Percentiles rank a stretch among this genome's conserved stretches.
phyloP scores from a whole-genome alignment of 805 yeast species.

The Saccharomyces jurei region DNA sequence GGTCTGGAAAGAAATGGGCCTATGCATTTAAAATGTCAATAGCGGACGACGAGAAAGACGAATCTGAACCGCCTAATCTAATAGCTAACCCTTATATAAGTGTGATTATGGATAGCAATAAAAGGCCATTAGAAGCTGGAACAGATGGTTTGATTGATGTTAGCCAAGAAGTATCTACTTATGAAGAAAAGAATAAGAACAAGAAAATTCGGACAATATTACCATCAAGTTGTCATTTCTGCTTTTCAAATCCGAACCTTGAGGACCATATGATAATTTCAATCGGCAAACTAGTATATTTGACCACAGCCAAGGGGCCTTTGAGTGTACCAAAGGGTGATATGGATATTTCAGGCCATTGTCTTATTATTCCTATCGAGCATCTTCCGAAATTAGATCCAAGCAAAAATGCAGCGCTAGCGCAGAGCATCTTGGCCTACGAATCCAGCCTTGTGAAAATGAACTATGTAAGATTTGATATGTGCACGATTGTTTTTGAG shows the following conservation, averaged over 20 bases:
- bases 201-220: constrained; percentile 37
- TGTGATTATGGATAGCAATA: not conserved
- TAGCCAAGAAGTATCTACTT: not conserved
- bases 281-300: constrained; percentile 55
- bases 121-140: constrained; percentile 9
- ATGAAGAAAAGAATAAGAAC: constrained; percentile 4
- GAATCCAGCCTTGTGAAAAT: constrained; percentile 43
- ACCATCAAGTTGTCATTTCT: constrained; percentile 69
- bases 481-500: constrained; percentile 58
- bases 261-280: constrained; percentile 76
- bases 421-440: constrained; percentile 41
- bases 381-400: constrained; percentile 47
- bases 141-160: constrained; percentile 1
- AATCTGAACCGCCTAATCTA: constrained; percentile 17
- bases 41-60: constrained; percentile 21
- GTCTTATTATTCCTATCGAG: constrained; percentile 68
- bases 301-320: constrained; percentile 85
- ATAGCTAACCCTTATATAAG: constrained; percentile 29
- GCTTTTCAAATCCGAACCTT: constrained; percentile 69
- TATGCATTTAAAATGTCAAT: constrained; percentile 55
- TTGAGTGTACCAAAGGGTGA: constrained; percentile 45
- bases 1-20: constrained; percentile 54
- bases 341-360: constrained; percentile 68
- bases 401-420: constrained; percentile 19
- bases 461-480: constrained; percentile 36